A percentile compares a stretch with the other conserved stretches of the same genome.
phyloP scores from a whole-genome alignment of 768 basidiomycete genomes.

The Scleroderma citrinum region DNA sequence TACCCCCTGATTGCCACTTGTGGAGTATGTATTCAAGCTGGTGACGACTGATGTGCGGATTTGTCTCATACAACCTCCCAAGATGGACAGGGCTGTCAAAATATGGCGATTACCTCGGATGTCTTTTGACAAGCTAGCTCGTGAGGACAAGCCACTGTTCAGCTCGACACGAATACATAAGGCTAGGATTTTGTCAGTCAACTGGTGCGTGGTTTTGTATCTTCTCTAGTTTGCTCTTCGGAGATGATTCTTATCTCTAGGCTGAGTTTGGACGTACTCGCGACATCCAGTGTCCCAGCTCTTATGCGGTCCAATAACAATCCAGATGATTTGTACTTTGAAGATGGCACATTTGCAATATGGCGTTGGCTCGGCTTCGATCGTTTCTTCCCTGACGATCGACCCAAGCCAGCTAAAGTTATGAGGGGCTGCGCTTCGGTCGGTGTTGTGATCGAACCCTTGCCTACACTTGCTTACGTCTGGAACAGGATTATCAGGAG shows the following conservation, averaged over 20 bases:
- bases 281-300: conserved; percentile 50
- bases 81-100: conserved; percentile 73
- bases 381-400: conserved; percentile 54
- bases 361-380: conserved; percentile 67
- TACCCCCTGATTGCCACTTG: conserved; percentile 70
- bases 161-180: conserved; percentile 62
- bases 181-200: conserved; percentile 55
- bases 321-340: conserved; percentile 24
- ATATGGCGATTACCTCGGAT: conserved; percentile 59
- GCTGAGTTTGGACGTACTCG: conserved; percentile 50
- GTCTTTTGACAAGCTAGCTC: conserved; percentile 33
- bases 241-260: conserved; percentile 26
- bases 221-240: background rate
- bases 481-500: conserved; percentile 65
- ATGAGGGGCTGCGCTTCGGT: conserved; percentile 61
- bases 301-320: conserved; percentile 32
- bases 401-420: conserved; percentile 28
- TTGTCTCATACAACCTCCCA: conserved; percentile 1
- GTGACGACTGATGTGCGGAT: background rate
- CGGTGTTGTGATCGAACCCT: conserved; percentile 18
- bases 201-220: conserved; percentile 41
- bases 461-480: background rate
- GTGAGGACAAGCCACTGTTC: conserved; percentile 76
- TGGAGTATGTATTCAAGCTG: conserved; percentile 44
- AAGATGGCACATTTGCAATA: conserved; percentile 48